Evolutionary conservation across 768 basidiomycete species (phyloP), one percentile per base, ranked within the genome.

Genomic region (Calocybe cyanea): DNA sequence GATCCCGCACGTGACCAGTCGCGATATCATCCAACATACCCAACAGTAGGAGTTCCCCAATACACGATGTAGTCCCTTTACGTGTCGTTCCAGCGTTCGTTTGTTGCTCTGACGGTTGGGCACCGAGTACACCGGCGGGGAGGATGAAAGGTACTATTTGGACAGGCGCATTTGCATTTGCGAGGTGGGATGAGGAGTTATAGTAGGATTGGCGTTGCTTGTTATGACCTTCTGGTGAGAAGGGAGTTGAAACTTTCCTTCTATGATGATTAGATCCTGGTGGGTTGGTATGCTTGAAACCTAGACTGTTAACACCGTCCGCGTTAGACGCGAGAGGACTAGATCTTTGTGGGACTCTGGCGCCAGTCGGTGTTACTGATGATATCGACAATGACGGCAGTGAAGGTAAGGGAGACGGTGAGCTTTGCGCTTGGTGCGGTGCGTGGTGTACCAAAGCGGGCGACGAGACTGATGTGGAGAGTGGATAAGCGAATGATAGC

Each of bases 401-500:
- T 21, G 46, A 38, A n/a, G n/a, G 23, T 1, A 45, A 17, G 1
- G 28, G 28, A 4, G 44, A 47, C 1, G 43, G 17, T 2, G 41
- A 24, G 14, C 38, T 24, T 15, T 33, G 18, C 13, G 36, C n/a
- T 3, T 39, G 8, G 9, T 41, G 23, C 0, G 24, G 8, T 6
- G 21, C 20, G 3, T 36, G n/a, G 18, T 23, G 7, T 1, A 15
- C 17, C 2, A 11, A 28, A 28, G 39, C 33, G 20, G 42, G 47
- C 1, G 44, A 49, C 4, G 47, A 23, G 11, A 38, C 33, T 1
- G 44, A 45, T 4, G 52, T 34, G 1, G 54, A 37, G 4, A 57
- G 52, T 1, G 66, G 64, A 38, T 66, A 67, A 0, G 64, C 58
- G 50, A 67, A 70, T 0, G 60, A 55, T 2, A 70, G 55, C 3